These are phyloP conservation scores for Fusarium solani-melongenae DNA, from an alignment of 2,329 filamentous ascomycete genomes.

Conservation along the genomic window DNA sequence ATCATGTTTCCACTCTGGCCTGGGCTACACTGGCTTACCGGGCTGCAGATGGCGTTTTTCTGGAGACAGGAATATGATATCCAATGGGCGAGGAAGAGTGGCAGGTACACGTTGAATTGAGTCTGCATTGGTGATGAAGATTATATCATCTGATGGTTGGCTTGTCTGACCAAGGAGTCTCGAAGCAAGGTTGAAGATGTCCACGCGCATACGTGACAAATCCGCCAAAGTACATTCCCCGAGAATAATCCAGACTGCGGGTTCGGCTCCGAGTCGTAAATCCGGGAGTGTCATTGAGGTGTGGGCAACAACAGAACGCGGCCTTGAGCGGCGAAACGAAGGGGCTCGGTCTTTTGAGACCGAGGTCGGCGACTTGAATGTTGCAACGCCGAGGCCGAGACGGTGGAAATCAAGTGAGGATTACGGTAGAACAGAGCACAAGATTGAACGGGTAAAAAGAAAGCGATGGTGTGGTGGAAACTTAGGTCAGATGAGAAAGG, in stretches of 20 bases:
- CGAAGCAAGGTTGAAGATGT: constrained; percentile 1
- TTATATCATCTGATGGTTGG: not conserved
- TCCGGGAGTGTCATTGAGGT: constrained; percentile 1
- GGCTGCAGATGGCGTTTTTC: not conserved
- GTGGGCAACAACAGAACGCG: not conserved
- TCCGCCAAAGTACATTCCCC: not conserved
- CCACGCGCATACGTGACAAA: not conserved
- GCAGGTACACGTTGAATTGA: not conserved
- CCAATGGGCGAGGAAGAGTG: not conserved
- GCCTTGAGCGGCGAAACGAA: not conserved
- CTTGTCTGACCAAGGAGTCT: not conserved
- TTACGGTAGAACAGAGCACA: not conserved
- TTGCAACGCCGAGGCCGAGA: not conserved
- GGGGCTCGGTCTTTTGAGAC: not conserved
- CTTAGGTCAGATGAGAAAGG: constrained; percentile 7
- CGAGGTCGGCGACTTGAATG: not conserved
- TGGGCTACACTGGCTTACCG: not conserved
- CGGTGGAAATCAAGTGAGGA: not conserved
- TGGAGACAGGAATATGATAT: constrained; percentile 1
- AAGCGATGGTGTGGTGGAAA: not conserved
- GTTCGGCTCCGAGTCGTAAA: constrained; percentile 14
- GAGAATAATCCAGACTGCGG: not conserved
- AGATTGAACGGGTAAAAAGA: not conserved
- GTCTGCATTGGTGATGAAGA: not conserved
- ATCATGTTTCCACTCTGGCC: not conserved